These are phyloP conservation scores for Lanmaoa pseudosensibilis DNA, from an alignment of 768 basidiomycete species.

Conservation along the genomic window DNA sequence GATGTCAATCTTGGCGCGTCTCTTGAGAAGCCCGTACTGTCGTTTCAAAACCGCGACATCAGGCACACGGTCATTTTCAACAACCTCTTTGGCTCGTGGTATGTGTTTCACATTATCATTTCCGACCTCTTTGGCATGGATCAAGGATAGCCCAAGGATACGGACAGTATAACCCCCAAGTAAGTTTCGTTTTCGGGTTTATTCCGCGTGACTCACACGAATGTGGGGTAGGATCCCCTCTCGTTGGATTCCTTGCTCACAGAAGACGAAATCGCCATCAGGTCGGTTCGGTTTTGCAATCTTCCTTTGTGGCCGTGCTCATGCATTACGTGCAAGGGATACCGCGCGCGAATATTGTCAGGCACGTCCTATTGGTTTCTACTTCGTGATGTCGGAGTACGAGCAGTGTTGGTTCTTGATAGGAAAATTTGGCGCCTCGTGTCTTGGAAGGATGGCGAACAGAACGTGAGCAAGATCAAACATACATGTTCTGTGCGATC, in stretches of 20 bases:
- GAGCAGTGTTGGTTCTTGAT: conserved; percentile 2
- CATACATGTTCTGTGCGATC: background rate
- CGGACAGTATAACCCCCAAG: conserved; percentile 22
- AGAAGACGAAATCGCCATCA: conserved; percentile 86
- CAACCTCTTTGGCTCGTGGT: conserved; percentile 20
- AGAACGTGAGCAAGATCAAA: conserved; percentile 55
- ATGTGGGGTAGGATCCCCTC: conserved; percentile 70
- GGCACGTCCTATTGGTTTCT: conserved; percentile 39
- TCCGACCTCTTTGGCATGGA: background rate
- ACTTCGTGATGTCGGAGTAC: background rate
- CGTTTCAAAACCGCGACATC: conserved; percentile 12
- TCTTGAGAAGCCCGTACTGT: conserved; percentile 5
- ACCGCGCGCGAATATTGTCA: conserved; percentile 80
- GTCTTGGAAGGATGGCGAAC: conserved; percentile 87
- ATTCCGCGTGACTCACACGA: conserved; percentile 4
- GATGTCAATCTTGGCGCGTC: conserved; percentile 1
- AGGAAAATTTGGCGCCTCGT: conserved; percentile 85
- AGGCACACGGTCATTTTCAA: conserved; percentile 22
- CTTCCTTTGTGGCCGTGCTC: background rate
- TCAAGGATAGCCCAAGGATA: conserved; percentile 18
- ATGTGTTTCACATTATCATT: conserved; percentile 4
- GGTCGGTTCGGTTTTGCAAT: conserved; percentile 47
- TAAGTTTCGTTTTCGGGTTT: conserved; percentile 6
- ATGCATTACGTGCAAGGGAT: conserved; percentile 49
- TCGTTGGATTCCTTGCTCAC: conserved; percentile 76